Conservation (phyloP, 1,139 yeast genomes). For the Lipomyces yarrowii region DNA sequence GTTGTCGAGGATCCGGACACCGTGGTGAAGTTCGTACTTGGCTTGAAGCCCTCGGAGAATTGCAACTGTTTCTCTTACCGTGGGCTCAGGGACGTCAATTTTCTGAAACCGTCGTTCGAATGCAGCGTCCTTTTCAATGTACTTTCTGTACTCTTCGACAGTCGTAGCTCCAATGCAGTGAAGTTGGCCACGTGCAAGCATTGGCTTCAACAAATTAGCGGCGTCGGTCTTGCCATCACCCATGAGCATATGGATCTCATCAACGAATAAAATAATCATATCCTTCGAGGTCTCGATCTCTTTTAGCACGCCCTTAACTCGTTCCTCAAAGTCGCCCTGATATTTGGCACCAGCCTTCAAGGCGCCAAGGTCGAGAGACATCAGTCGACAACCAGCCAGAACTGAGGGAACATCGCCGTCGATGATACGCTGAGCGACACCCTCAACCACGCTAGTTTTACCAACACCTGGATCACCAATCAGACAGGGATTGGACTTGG, state of each 20-base stretch:
- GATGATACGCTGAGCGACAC: constrained; percentile 95
- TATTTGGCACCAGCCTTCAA: constrained; percentile 98
- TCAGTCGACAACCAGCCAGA: constrained; percentile 74
- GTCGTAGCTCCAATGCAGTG: constrained; percentile 99
- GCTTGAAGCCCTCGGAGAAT: constrained; percentile 95
- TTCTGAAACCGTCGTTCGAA: constrained; percentile 98
- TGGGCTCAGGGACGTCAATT: constrained; percentile 93
- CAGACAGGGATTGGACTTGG: constrained; percentile 92
- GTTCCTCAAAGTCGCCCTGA: constrained; percentile 98
- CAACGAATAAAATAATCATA: constrained; percentile 86
- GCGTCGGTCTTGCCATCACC: constrained; percentile 93
- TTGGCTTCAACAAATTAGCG: constrained; percentile 94
- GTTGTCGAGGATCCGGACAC: constrained; percentile 92
- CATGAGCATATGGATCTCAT: constrained; percentile 98
- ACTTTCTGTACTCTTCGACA: constrained; percentile 87
- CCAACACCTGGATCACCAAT: constrained; percentile 99
- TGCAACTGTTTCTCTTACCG: constrained; percentile 90
- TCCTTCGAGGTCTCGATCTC: constrained; percentile 89
- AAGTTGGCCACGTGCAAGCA: constrained; percentile 92
- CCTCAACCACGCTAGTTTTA: constrained; percentile 96
- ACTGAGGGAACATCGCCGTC: constrained; percentile 94
- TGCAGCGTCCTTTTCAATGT: constrained; percentile 95
- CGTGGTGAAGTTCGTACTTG: constrained; percentile 96
- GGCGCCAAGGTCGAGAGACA: constrained; percentile 91
- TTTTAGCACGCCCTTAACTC: constrained; percentile 91